Base-by-base conservation (phyloP, 805 yeast genomes). In the Suhomyces sp. region DNA sequence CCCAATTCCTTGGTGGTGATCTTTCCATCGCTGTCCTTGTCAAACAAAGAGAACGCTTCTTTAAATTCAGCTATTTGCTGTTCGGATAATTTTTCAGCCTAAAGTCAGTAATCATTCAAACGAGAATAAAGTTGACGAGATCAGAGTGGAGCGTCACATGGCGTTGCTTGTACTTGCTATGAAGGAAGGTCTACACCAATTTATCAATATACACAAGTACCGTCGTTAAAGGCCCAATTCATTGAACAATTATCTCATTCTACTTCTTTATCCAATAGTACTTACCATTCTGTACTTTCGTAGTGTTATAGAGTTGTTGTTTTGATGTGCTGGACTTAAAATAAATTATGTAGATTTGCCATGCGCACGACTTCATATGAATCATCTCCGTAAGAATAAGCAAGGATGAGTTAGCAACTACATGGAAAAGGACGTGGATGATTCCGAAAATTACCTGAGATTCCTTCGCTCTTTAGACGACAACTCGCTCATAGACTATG, bases 11-110 rank as follows among this genome's bases (percentile, higher is more conserved):
- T 83, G 62, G 97, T 89, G 54, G 97, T 90, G 77, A 94, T 94
- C 68, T 90, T 90, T 60, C 99, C 99, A 73, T 92, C 97, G 67
- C 92, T 88, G 71, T 94, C 97, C 71, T 91, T 91, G 79, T 94
- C 99, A 64, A 94, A 94, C 59, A 94, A 83, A 56, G 97, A 90
- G 71, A 94, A 94, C 5, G 99, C 99, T 78, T 94, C 99, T 73
- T 90, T 91, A 77, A 94, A 94, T 66, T 94, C 98, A 54, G 94
- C 87, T 62, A 94, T 91, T 76, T 94, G 99, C 73, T 90, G 96
- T 70, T 93, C 96, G 42, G 97, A 89, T 64, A 94, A 84, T 74
- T 93, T 87, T 60, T 88, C 96, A 65, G 94, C 85, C 92, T 84
- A 59, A n/a, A 8, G 45, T 40, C 40, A 47, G 49, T 47, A 36